Evolutionary conservation across 345 rosid species (phyloP), one percentile per base, ranked within the genome.

Genomic region (Microcos paniculata): DNA sequence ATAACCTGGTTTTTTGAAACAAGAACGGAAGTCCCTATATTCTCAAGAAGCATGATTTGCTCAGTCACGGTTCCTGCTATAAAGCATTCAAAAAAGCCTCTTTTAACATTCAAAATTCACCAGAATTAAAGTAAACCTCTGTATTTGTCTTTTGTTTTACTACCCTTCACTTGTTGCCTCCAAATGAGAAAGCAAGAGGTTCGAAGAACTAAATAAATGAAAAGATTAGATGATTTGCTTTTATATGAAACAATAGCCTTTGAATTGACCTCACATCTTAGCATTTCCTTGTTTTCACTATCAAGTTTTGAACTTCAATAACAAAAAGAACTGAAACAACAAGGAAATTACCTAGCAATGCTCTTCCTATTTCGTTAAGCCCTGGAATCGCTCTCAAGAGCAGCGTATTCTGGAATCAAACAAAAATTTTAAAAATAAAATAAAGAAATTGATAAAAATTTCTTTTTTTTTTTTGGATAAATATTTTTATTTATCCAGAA

Each of bases 11-110:
- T 87, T 81, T 89, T 81, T 7, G 99, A 93, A 72, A 93, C 99
- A 73, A 88, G 94, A 81, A 96, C 94, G 4, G 99, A 96, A 80
- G 97, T 93, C 42, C 99, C 99, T 76, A 96, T 96, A 79, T 96
- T 96, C 87, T 96, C 99, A 38, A 93, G 96, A 80, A 96, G 90
- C 99, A 96, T 96, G 83, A 96, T 86, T 83, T 96, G 99, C 86
- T 96, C 97, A 5, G 98, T 83, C 81, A 85, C 69, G 64, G 88
- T 67, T 46, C 97, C 97, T 94, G 88, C 84, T 85, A 71, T 45
- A 6, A 76, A 40, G 38, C 43, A 53, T 80, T 61, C 33, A 80
- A 61, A 76, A 40, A 75, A 66, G 74, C 7, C 46, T 26, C 9
- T 40, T 72, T 46, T 75, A 28, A 42, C 42, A 72, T 69, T 1